Base-by-base conservation (phyloP, 2,329 filamentous ascomycete species). In the Cercospora sp. region DNA sequence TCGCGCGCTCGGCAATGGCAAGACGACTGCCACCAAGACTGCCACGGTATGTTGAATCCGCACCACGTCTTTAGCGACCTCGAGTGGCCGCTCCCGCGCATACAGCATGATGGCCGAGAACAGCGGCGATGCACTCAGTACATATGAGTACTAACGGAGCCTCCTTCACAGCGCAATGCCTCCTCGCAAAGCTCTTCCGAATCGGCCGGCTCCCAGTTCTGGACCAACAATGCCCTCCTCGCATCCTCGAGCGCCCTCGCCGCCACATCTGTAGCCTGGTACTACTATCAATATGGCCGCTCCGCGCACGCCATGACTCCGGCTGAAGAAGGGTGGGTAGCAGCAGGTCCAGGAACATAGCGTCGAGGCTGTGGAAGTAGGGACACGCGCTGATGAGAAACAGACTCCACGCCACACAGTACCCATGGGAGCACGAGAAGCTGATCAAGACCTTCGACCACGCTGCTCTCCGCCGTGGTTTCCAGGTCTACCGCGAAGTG, bases 401-500 rank as follows among this genome's bases (percentile, higher is more conserved):
- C 78, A 99, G 95, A 85, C 89, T 99, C 75, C 95, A 99, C 83
- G 82, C 95, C 74, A 91, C 94, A 72, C 83, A 90, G 78, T 98
- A 98, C 83, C 95, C 95, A 72, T 99, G 95, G 95, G 94, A 95
- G 78, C 95, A 99, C 84, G 80, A 89, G 80, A 90, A 95, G 84
- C 93, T 90, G 87, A 86, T 89, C 82, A 97, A 97, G 88, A 97
- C 95, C 75, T 99, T 94, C 81, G 95, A 99, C 79, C 94, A 98
- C 84, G 90, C 91, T 84, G 90, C 93, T 92, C 93, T 99, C 75
- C 95, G 95, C 82, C 94, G 95, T 86, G 95, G 95, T 84, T 99
- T 98, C 89, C 94, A 97, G 85, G 95, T 99, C 80, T 99, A 99
- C 88, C 93, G 91, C 76, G 95, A 99, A 85, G 95, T 99, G 79